Evolutionary conservation across 2,329 filamentous ascomycete genomes (phyloP).

Genomic region (Penicillium sp.): DNA sequence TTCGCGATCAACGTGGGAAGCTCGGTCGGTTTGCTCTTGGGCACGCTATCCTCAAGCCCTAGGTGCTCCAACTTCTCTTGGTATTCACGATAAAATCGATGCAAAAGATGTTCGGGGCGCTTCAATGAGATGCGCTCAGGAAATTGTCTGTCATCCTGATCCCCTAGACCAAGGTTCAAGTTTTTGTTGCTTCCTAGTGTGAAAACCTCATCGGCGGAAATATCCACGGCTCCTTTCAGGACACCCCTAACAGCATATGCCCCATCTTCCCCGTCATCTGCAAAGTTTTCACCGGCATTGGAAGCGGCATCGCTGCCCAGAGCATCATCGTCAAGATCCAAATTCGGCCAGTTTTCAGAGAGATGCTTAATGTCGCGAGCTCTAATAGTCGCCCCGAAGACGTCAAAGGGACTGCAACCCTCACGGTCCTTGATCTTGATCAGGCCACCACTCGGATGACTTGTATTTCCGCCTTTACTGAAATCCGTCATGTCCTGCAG

Average conservation of each 20-base stretch:
- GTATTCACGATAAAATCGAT: conserved; percentile 69
- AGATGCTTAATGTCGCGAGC: conserved; percentile 61
- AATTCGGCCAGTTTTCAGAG: conserved; percentile 39
- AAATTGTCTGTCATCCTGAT: conserved; percentile 90
- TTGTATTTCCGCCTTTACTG: conserved; percentile 53
- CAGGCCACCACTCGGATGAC: conserved; percentile 66
- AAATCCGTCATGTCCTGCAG: conserved; percentile 63
- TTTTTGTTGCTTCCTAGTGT: conserved; percentile 98
- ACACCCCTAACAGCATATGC: conserved; percentile 33
- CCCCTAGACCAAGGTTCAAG: conserved; percentile 85
- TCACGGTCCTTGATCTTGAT: conserved; percentile 96
- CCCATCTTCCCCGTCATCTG: conserved; percentile 51
- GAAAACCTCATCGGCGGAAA: conserved; percentile 79
- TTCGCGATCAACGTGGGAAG: conserved; percentile 72
- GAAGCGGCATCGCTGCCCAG: conserved; percentile 36
- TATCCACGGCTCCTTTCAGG: conserved; percentile 35
- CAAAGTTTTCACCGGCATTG: conserved; percentile 29
- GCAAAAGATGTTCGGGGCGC: conserved; percentile 73
- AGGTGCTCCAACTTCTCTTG: conserved; percentile 41
- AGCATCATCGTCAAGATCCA: conserved; percentile 40
- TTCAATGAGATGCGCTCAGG: conserved; percentile 78
- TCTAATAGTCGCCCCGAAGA: conserved; percentile 85
- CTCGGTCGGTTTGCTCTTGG: conserved; percentile 47
- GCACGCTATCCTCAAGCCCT: conserved; percentile 20
- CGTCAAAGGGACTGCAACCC: conserved; percentile 88